Conservation (phyloP, 2,329 filamentous ascomycete genomes). For the Fusarium abutilonis region DNA sequence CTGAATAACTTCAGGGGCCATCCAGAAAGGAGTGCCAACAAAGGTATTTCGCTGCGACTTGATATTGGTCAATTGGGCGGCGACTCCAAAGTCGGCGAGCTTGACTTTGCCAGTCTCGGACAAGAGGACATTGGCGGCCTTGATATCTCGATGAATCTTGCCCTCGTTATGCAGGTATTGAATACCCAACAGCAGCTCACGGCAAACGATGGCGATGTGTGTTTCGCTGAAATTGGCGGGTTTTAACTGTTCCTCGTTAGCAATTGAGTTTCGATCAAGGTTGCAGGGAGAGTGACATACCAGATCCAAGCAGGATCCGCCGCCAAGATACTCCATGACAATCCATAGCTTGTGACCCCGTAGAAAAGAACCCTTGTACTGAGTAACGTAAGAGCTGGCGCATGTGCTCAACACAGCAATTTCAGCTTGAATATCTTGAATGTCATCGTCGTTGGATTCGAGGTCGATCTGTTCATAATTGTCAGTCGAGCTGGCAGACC, state of each 20-base stretch:
- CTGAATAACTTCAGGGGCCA: slow-evolving; percentile 94
- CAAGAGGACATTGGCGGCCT: slow-evolving; percentile 95
- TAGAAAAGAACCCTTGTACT: slow-evolving; percentile 97
- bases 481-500: slow-evolving; percentile 30
- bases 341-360: slow-evolving; percentile 98
- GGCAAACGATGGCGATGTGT: slow-evolving; percentile 93
- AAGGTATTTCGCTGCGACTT: slow-evolving; percentile 98
- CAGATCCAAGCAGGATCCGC: slow-evolving; percentile 93
- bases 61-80: slow-evolving; percentile 95
- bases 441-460: slow-evolving; percentile 98
- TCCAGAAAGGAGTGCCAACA: slow-evolving; percentile 97
- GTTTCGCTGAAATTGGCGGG: slow-evolving; percentile 87
- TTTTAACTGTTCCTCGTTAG: slow-evolving; percentile 72
- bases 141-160: slow-evolving; percentile 97
- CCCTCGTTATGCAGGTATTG: slow-evolving; percentile 94
- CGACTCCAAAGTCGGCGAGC: slow-evolving; percentile 95
- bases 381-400: slow-evolving; percentile 90
- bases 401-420: slow-evolving; percentile 96
- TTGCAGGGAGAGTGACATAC: slow-evolving; percentile 58
- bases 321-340: slow-evolving; percentile 97
- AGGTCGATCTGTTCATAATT: slow-evolving; percentile 82
- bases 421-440: slow-evolving; percentile 97
- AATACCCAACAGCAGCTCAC: slow-evolving; percentile 87
- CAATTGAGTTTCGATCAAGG: slow-evolving; percentile 8
- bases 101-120: slow-evolving; percentile 92